Conservation (phyloP, 2,329 filamentous ascomycete species). For the Cordyceps javanica region DNA sequence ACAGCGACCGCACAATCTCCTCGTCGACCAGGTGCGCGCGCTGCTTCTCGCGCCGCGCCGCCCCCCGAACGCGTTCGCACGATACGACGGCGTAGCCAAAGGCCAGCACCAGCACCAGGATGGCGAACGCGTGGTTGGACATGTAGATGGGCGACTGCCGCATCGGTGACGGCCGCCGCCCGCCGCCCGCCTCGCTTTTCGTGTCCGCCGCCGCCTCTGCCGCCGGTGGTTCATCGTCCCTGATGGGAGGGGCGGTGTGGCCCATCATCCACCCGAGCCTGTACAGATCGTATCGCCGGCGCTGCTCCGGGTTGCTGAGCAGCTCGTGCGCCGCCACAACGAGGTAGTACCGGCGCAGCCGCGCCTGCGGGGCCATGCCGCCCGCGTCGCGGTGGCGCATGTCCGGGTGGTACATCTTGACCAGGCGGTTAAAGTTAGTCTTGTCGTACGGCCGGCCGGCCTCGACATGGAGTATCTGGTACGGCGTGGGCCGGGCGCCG, state of each 20-base stretch:
- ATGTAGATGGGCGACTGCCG: conserved; percentile 10
- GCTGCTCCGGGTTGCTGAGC: conserved; percentile 13
- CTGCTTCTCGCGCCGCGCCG: conserved; percentile 27
- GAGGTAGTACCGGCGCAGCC: conserved; percentile 16
- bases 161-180: conserved; percentile 15
- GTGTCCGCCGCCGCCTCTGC: not conserved
- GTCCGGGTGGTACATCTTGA: conserved; percentile 20
- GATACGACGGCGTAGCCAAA: conserved; percentile 12
- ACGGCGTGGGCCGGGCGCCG: conserved; percentile 12
- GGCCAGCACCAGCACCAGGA: conserved; percentile 11
- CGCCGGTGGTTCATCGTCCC: too few species aligned
- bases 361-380: not conserved
- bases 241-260: not conserved
- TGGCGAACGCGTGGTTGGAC: conserved; percentile 14
- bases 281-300: conserved; percentile 13
- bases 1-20: conserved; percentile 5
- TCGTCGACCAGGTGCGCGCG: conserved; percentile 2
- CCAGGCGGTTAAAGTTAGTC: conserved; percentile 14
- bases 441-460: conserved; percentile 14
- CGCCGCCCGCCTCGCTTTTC: not conserved
- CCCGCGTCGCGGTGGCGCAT: not conserved
- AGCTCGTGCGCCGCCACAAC: conserved; percentile 16
- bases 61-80: not conserved
- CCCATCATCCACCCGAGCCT: conserved; percentile 10
- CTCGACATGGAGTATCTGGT: conserved; percentile 15